A percentile compares a stretch with the other conserved stretches of the same genome.
phyloP scores from a whole-genome alignment of 176 grass and related monocot genomes.

The Secale cereale region DNA sequence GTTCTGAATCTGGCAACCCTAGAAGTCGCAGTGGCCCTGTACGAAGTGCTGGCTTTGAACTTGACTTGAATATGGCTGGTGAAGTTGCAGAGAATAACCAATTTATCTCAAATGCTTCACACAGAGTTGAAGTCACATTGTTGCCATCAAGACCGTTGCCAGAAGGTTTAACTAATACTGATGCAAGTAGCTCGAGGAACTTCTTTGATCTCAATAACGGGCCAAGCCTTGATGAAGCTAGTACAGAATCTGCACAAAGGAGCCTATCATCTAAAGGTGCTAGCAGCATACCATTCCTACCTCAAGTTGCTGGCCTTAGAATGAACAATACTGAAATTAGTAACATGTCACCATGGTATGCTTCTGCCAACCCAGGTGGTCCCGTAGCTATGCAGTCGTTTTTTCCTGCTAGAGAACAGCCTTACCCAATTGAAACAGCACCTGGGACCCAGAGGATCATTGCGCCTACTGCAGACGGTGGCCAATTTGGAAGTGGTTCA shows the following conservation, averaged over 20 bases:
- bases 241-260: constrained; percentile 46
- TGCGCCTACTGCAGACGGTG: constrained; percentile 22
- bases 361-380: constrained; percentile 40
- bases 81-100: constrained; percentile 55
- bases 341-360: constrained; percentile 66
- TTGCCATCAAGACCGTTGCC: constrained; percentile 30
- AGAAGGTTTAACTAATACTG: constrained; percentile 30
- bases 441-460: constrained; percentile 55
- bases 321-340: constrained; percentile 48
- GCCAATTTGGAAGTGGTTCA: constrained; percentile 48
- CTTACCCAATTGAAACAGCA: constrained; percentile 48
- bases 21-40: constrained; percentile 26
- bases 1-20: constrained; percentile 39
- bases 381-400: constrained; percentile 60
- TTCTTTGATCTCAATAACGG: constrained; percentile 90
- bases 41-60: constrained; percentile 48
- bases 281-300: constrained; percentile 45
- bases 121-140: constrained; percentile 49
- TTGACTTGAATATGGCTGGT: constrained; percentile 73
- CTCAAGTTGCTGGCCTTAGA: constrained; percentile 47
- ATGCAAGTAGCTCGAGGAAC: constrained; percentile 44
- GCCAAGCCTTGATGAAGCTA: constrained; percentile 66
- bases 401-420: constrained; percentile 62
- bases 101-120: constrained; percentile 21
- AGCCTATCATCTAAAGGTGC: constrained; percentile 34